These are phyloP conservation scores for Fusarium sp. DNA, from an alignment of 2,329 filamentous ascomycete species.

Conservation along the genomic window DNA sequence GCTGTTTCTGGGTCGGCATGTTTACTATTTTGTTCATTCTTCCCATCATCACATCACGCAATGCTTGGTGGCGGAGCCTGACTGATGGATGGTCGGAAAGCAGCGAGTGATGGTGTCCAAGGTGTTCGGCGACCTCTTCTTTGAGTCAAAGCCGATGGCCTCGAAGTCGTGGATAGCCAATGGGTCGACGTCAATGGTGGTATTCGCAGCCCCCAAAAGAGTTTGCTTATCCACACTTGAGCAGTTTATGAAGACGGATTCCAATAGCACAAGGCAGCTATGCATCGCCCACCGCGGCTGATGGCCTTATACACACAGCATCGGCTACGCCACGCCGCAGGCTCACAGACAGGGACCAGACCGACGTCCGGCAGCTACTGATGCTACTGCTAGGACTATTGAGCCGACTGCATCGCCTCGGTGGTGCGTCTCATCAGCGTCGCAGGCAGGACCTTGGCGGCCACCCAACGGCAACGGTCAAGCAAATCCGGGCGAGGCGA, in stretches of 20 bases:
- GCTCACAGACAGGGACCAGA: constrained; percentile 3
- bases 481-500: background rate
- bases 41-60: constrained; percentile 1
- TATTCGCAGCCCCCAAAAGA: constrained; percentile 1
- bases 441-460: background rate
- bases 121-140: constrained; percentile 1
- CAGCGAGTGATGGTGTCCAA: background rate
- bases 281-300: constrained; percentile 1
- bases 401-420: constrained; percentile 3
- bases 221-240: background rate
- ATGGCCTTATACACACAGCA: background rate
- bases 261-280: constrained; percentile 11
- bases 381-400: constrained; percentile 9
- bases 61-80: constrained; percentile 21
- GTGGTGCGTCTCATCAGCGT: constrained; percentile 9
- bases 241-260: background rate
- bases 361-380: background rate
- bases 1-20: constrained; percentile 25
- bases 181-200: background rate
- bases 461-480: constrained; percentile 1
- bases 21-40: constrained; percentile 19
- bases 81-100: constrained; percentile 12
- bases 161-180: constrained; percentile 1
- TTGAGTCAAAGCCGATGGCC: background rate
- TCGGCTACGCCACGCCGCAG: constrained; percentile 19